Percentiles rank a stretch among this genome's conserved stretches.
Evolutionary conservation across 2,329 filamentous ascomycete genomes (phyloP).

Genomic region (Trichophyton rubrum): DNA sequence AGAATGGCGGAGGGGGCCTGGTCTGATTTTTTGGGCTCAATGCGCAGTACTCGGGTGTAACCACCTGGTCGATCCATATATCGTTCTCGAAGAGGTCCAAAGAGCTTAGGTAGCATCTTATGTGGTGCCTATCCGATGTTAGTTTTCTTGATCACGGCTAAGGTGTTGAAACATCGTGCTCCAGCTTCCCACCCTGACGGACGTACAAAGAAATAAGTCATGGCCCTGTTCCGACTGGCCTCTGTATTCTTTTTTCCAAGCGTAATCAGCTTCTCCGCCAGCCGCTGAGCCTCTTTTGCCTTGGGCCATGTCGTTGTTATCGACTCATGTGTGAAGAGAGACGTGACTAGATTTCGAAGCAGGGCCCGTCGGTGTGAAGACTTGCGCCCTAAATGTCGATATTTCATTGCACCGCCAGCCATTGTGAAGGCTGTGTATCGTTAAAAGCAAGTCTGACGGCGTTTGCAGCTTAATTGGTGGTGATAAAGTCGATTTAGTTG

Average conservation of each 20-base stretch:
- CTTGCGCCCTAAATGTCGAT: constrained; percentile 72
- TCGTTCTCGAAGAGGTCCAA: constrained; percentile 66
- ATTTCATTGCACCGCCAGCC: constrained; percentile 78
- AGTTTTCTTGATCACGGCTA: not conserved
- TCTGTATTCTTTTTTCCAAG: constrained; percentile 87
- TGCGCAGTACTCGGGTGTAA: constrained; percentile 87
- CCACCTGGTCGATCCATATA: constrained; percentile 72
- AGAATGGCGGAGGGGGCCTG: constrained; percentile 84
- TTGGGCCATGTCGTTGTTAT: constrained; percentile 94
- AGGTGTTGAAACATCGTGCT: not conserved
- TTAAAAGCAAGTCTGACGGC: not conserved
- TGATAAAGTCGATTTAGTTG: not conserved
- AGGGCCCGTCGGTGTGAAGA: constrained; percentile 84
- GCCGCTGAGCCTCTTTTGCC: constrained; percentile 87
- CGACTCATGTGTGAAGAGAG: constrained; percentile 82
- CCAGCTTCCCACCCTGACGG: too few relatives aligned
- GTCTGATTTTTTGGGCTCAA: constrained; percentile 77
- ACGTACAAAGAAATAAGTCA: constrained; percentile 73
- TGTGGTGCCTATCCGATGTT: constrained; percentile 27
- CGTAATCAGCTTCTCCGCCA: constrained; percentile 91
- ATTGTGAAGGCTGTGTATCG: constrained; percentile 38
- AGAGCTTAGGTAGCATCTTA: constrained; percentile 62
- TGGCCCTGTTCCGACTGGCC: constrained; percentile 60
- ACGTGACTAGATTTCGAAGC: constrained; percentile 89
- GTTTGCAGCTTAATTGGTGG: not conserved